Percentiles rank a stretch among this genome's conserved stretches.
Conservation (phyloP, 495 filamentous ascomycete species). For the Penicillium pancosmium region DNA sequence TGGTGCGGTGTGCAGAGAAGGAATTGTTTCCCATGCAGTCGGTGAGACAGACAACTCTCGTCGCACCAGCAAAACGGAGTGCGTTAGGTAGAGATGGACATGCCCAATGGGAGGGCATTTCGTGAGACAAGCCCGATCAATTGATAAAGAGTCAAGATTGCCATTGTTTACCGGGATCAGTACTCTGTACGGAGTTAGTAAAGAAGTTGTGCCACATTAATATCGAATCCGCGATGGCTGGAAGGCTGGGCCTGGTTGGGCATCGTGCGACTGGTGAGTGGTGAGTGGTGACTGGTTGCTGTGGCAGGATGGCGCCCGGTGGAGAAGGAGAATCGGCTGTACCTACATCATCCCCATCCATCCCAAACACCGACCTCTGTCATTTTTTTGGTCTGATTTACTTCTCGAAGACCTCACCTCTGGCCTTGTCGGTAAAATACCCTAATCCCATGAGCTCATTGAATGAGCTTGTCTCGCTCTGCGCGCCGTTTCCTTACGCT, state of each 20-base stretch:
- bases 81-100: too few species aligned
- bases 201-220: not conserved
- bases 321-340: constrained; percentile 36
- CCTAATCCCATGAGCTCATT: too few species aligned
- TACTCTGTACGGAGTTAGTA: not conserved
- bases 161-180: not conserved
- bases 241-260: constrained; percentile 25
- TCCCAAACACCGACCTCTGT: constrained; percentile 15
- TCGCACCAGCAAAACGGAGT: too few species aligned
- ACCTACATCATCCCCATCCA: constrained; percentile 22
- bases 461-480: too few species aligned
- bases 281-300: constrained; percentile 30
- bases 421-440: not conserved
- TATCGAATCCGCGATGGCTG: constrained; percentile 3
- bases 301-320: constrained; percentile 35
- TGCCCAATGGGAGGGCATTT: too few species aligned
- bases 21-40: not conserved
- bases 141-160: too few species aligned
- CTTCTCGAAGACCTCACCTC: constrained; percentile 12
- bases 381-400: constrained; percentile 1
- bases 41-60: not conserved
- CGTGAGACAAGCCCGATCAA: too few species aligned
- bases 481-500: constrained; percentile 4
- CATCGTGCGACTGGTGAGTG: constrained; percentile 15
- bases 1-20: too few species aligned